Evolutionary conservation across 106 monocot genomes (phyloP), one percentile per base, ranked within the genome.

Genomic region (Hemerocallis citrina): DNA sequence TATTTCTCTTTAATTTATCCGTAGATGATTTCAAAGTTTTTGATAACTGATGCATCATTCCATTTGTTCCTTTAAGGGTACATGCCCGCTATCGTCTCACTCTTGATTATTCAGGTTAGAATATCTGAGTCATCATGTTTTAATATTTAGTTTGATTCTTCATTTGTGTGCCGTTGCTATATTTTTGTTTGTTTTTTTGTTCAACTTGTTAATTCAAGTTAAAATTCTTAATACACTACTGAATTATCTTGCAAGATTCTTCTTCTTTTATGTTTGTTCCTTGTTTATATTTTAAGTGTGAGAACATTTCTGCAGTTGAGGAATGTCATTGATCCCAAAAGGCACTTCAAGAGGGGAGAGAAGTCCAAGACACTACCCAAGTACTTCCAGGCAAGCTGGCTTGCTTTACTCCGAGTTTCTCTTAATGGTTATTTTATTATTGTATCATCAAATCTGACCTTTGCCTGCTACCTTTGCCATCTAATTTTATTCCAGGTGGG

Each of bases 261-360:
- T n/a, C n/a, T n/a, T n/a, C n/a, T n/a, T n/a, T n/a, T n/a, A n/a
- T n/a, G n/a, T n/a, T n/a, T n/a, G n/a, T n/a, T n/a, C n/a, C 23
- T 20, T 32, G 55, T 31, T 55, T 55, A 32, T n/a, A 23, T 25
- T 7, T 23, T 50, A 61, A 13, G 7, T 60, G 9, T 4, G 16
- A n/a, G n/a, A n/a, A 5, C 1, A n/a, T 11, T 72, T 17, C 20
- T 74, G 61, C 73, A 87, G 86, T 39, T 87, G 74, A 87, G 86
- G 68, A 68, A 52, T 59, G 66, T 70, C 34, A 69, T 87, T 61
- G 86, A 87, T 64, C 86, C 86, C 6, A 87, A 87, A 62, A 67
- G 43, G 25, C 82, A 82, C 55, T 82, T 82, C 69, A 87, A 87
- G 58, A 79, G 61, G 66, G 77, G 70, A 30, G 82, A 69, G 1